Conservation (phyloP, 2,329 filamentous ascomycete species). For the Rhinocladiella mackenziei region DNA sequence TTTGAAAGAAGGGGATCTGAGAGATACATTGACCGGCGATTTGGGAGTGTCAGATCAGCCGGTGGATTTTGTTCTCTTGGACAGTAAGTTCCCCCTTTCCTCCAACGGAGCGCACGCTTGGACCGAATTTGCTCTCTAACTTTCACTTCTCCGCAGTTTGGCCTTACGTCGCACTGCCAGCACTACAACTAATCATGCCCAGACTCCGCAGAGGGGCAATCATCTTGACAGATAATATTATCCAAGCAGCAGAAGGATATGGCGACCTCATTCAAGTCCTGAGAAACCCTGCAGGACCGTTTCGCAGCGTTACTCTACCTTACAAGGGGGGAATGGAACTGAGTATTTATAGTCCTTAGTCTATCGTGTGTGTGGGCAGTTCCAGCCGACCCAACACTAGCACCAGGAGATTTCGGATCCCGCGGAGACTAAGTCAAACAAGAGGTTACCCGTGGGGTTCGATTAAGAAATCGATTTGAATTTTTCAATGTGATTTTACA, state of each 20-base stretch:
- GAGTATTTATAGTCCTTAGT: slow-evolving; percentile 40
- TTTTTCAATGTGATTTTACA: too few species aligned
- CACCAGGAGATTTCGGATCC: too few species aligned
- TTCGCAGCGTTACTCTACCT: slow-evolving; percentile 48
- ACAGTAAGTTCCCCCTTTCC: slow-evolving; percentile 34
- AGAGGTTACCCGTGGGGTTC: too few species aligned
- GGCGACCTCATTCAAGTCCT: slow-evolving; percentile 32
- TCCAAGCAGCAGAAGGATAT: slow-evolving; percentile 33
- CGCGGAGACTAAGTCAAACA: too few species aligned
- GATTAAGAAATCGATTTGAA: too few species aligned
- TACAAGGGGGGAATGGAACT: slow-evolving; percentile 49
- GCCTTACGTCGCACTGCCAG: slow-evolving; percentile 37
- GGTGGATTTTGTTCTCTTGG: slow-evolving; percentile 37
- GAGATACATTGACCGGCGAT: slow-evolving; percentile 36
- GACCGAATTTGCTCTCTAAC: slow-evolving; percentile 1
- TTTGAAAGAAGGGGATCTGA: slow-evolving; percentile 39
- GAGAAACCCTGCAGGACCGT: slow-evolving; percentile 43
- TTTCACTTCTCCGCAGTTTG: slow-evolving; percentile 34
- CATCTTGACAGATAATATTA: slow-evolving; percentile 39
- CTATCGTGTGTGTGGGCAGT: too few species aligned
- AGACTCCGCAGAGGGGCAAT: slow-evolving; percentile 36
- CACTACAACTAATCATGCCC: slow-evolving; percentile 37
- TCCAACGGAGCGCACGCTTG: background rate
- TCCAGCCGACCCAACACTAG: too few species aligned
- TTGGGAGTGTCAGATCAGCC: too few species aligned